A percentile compares a stretch with the other conserved stretches of the same genome.
Evolutionary conservation across 495 filamentous ascomycete species (phyloP).

Genomic region (Saxophila tyrrhenica): DNA sequence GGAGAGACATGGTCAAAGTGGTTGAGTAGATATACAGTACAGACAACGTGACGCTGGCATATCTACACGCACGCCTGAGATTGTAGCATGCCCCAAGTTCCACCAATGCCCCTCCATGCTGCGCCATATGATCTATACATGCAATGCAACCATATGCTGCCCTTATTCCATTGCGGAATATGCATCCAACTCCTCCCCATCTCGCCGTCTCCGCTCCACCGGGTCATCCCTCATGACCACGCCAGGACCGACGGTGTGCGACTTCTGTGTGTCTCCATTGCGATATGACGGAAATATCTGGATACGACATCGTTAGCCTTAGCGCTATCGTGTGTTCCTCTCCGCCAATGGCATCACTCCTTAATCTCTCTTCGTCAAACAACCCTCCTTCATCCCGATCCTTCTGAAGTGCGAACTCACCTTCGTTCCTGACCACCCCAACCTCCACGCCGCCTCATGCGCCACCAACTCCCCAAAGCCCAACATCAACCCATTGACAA

Average conservation of each 20-base stretch:
- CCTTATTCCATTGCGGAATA: slow-evolving; percentile 38
- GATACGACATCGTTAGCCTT: neutral
- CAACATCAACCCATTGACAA: slow-evolving; percentile 96
- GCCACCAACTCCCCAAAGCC: slow-evolving; percentile 95
- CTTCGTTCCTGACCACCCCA: slow-evolving; percentile 89
- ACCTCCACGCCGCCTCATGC: slow-evolving; percentile 82
- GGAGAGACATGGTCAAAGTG: no score
- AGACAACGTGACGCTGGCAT: neutral
- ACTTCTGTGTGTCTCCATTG: slow-evolving; percentile 23
- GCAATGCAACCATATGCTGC: neutral
- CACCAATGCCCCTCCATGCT: neutral
- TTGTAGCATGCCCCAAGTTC: neutral
- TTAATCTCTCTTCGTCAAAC: no score
- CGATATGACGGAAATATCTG: slow-evolving; percentile 58
- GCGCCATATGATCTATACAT: neutral
- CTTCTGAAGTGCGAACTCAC: slow-evolving; percentile 38
- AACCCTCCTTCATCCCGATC: neutral
- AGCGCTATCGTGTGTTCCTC: no score
- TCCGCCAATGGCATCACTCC: no score
- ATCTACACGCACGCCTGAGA: neutral
- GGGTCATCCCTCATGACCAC: slow-evolving; percentile 49
- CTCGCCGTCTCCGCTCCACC: slow-evolving; percentile 36
- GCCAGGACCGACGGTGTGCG: slow-evolving; percentile 50
- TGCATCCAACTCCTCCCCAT: slow-evolving; percentile 35
- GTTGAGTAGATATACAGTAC: neutral